Evolutionary conservation across 164 flowering plant species (phyloP).

Genomic region (Stephania japonica): DNA sequence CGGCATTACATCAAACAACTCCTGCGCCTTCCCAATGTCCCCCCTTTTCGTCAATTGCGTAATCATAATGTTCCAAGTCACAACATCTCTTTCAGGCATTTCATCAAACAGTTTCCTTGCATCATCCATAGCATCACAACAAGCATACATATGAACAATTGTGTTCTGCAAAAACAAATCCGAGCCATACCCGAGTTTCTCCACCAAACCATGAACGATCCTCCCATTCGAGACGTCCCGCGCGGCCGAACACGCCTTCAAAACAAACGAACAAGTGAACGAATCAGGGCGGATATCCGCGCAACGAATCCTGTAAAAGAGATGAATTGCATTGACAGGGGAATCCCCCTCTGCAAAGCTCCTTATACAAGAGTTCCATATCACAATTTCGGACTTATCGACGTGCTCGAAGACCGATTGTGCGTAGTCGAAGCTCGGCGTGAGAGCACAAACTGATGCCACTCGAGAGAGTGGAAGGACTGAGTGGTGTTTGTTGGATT

Average conservation of each 20-base stretch:
- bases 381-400: slow-evolving; percentile 18
- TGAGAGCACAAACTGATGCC: slow-evolving; percentile 40
- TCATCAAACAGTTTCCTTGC: slow-evolving; percentile 47
- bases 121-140: slow-evolving; percentile 31
- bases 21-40: slow-evolving; percentile 35
- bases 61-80: slow-evolving; percentile 62
- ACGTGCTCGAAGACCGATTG: slow-evolving; percentile 27
- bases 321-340: slow-evolving; percentile 38
- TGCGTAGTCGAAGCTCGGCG: slow-evolving; percentile 42
- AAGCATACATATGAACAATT: slow-evolving; percentile 49
- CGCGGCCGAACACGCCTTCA: slow-evolving; percentile 48
- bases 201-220: slow-evolving; percentile 46
- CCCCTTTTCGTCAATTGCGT: slow-evolving; percentile 42
- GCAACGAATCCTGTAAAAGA: slow-evolving; percentile 33
- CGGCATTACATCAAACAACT: slow-evolving; percentile 50
- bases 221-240: slow-evolving; percentile 34
- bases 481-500: slow-evolving; percentile 39
- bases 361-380: slow-evolving; percentile 55
- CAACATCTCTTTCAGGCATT: slow-evolving; percentile 54
- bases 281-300: slow-evolving; percentile 34
- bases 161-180: slow-evolving; percentile 50
- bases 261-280: slow-evolving; percentile 57
- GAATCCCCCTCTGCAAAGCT: slow-evolving; percentile 43
- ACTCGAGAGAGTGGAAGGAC: slow-evolving; percentile 40
- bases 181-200: slow-evolving; percentile 52